A percentile compares a stretch with the other conserved stretches of the same genome.
phyloP scores from a whole-genome alignment of 2,329 filamentous ascomycete species.

The Tolypocladium guangdongense region DNA sequence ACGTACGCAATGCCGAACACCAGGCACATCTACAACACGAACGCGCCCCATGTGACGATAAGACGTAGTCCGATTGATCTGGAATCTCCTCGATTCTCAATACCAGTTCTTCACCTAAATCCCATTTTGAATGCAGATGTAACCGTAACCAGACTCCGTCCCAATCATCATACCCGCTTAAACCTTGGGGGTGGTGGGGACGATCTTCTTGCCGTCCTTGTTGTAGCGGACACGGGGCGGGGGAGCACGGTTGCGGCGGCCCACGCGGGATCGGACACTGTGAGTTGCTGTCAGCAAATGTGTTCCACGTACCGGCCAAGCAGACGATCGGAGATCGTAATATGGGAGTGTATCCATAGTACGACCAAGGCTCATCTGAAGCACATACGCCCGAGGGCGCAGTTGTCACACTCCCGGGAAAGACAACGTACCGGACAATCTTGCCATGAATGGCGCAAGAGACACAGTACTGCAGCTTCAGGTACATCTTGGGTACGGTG shows the following conservation, averaged over 20 bases:
- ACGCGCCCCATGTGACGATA: slow-evolving; percentile 1
- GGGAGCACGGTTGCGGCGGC: slow-evolving; percentile 97
- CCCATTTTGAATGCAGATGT: slow-evolving; percentile 26
- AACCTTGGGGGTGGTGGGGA: slow-evolving; percentile 50
- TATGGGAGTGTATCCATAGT: slow-evolving; percentile 25
- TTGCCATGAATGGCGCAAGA: slow-evolving; percentile 99
- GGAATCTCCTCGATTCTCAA: slow-evolving; percentile 12
- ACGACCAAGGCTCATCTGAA: slow-evolving; percentile 53
- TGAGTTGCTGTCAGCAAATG: slow-evolving; percentile 28
- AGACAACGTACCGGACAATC: slow-evolving; percentile 93
- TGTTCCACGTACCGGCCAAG: slow-evolving; percentile 16
- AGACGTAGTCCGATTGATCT: slow-evolving; percentile 14
- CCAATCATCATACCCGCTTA: slow-evolving; percentile 21
- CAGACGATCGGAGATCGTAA: not conserved
- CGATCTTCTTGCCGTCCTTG: slow-evolving; percentile 99
- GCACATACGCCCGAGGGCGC: slow-evolving; percentile 33
- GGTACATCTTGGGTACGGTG: slow-evolving; percentile 99
- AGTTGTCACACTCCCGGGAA: slow-evolving; percentile 49
- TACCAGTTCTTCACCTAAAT: slow-evolving; percentile 24
- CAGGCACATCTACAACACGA: not conserved
- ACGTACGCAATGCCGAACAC: no score
- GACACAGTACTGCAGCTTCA: slow-evolving; percentile 99
- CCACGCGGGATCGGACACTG: slow-evolving; percentile 93
- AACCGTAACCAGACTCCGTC: slow-evolving; percentile 27
- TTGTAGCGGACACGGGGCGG: slow-evolving; percentile 98